A percentile compares a stretch with the other conserved stretches of the same genome.
Evolutionary conservation across 805 yeast genomes (phyloP).

Genomic region (Candida caryicola): DNA sequence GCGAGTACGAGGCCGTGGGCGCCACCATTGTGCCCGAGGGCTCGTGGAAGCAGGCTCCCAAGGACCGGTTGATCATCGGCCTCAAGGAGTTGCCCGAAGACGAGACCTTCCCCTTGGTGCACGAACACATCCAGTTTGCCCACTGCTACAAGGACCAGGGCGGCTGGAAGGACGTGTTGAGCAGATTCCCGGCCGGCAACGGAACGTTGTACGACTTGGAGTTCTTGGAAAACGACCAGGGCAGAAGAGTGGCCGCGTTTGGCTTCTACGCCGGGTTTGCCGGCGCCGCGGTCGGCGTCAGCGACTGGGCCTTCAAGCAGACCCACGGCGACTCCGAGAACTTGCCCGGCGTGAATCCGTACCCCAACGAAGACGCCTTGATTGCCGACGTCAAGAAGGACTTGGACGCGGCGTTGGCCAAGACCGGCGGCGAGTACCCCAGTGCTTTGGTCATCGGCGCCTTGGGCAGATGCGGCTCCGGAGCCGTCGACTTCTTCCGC

Average conservation of each 20-base stretch:
- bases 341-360: conserved; percentile 78
- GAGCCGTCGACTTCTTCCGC: conserved; percentile 82
- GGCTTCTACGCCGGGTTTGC: conserved; percentile 99
- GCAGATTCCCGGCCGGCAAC: conserved; percentile 86
- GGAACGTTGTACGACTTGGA: conserved; percentile 92
- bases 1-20: conserved; percentile 79
- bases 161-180: conserved; percentile 92
- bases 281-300: conserved; percentile 95
- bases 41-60: conserved; percentile 91
- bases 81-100: conserved; percentile 93
- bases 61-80: conserved; percentile 85
- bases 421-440: conserved; percentile 66
- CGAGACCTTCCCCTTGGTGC: conserved; percentile 84
- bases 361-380: conserved; percentile 72
- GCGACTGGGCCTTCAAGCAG: conserved; percentile 93
- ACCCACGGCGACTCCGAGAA: conserved; percentile 62
- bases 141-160: conserved; percentile 97
- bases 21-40: conserved; percentile 88
- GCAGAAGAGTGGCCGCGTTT: conserved; percentile 98
- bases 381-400: conserved; percentile 66
- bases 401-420: conserved; percentile 52
- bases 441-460: conserved; percentile 92
- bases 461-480: conserved; percentile 97
- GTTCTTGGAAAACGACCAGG: conserved; percentile 88
- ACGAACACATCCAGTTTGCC: conserved; percentile 97